Percentiles rank a stretch among this genome's conserved stretches.
Evolutionary conservation across 129 eudicot species (phyloP).

Genomic region (Saposhnikovia divaricata): DNA sequence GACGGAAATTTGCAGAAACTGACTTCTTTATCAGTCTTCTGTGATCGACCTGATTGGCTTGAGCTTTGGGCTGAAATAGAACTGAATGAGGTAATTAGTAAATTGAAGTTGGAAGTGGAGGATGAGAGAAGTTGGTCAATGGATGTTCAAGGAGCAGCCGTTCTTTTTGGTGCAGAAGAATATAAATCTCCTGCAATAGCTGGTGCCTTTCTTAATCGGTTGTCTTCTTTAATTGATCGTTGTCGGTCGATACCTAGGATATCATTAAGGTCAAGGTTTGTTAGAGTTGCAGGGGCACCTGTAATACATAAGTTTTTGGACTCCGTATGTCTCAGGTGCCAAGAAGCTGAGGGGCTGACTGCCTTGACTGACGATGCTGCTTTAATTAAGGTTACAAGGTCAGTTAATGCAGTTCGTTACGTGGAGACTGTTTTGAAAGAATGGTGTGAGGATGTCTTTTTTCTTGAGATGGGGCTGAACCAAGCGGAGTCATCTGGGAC

Average conservation of each 20-base stretch:
- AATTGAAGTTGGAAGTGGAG: constrained; percentile 55
- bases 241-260: constrained; percentile 65
- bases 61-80: constrained; percentile 88
- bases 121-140: constrained; percentile 65
- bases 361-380: constrained; percentile 74
- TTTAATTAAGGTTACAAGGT: constrained; percentile 59
- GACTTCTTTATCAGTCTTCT: constrained; percentile 67
- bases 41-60: constrained; percentile 97
- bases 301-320: constrained; percentile 52
- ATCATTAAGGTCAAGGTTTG: constrained; percentile 49
- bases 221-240: constrained; percentile 65
- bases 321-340: constrained; percentile 53
- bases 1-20: constrained; percentile 50
- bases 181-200: constrained; percentile 62
- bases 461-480: constrained; percentile 69
- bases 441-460: constrained; percentile 80
- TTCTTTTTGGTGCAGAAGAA: constrained; percentile 51
- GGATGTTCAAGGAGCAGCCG: constrained; percentile 33
- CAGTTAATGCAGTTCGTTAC: constrained; percentile 52
- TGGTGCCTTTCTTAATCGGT: constrained; percentile 29
- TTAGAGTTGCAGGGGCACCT: constrained; percentile 49
- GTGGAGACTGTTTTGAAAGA: constrained; percentile 59
- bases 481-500: constrained; percentile 19
- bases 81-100: constrained; percentile 43
- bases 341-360: constrained; percentile 95